phyloP scores from a whole-genome alignment of 345 rosid species.

The Eutrema heterophyllum region DNA sequence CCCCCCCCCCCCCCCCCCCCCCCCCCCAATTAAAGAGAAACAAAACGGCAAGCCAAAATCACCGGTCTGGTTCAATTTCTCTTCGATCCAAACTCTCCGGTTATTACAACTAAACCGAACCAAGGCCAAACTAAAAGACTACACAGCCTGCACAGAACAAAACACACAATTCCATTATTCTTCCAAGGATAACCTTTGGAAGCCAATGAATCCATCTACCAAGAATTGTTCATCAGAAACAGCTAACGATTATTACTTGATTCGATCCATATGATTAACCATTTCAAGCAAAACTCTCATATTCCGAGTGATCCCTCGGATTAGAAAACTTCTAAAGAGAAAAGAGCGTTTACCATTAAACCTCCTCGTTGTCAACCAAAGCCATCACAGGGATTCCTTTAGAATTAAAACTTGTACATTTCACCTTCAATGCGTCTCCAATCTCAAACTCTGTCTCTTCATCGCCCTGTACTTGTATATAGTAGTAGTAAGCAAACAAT shows the following conservation, averaged over 20 bases:
- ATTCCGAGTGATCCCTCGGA: background rate
- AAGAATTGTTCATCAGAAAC: background rate
- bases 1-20: background rate
- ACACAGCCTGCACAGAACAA: background rate
- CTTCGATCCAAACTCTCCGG: background rate
- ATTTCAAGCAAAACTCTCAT: conserved; percentile 6
- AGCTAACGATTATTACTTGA: background rate
- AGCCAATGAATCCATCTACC: conserved; percentile 3
- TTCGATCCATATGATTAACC: background rate
- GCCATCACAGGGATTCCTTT: conserved; percentile 82
- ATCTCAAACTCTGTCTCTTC: conserved; percentile 39
- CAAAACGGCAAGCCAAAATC: conserved; percentile 5
- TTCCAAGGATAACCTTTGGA: background rate
- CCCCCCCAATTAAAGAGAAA: background rate
- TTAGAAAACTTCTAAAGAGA: background rate
- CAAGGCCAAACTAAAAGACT: conserved; percentile 1
- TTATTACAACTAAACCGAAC: background rate
- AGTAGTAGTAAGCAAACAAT: background rate
- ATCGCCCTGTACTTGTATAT: conserved; percentile 37
- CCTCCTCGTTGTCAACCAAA: conserved; percentile 39
- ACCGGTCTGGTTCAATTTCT: background rate
- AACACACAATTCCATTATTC: background rate
- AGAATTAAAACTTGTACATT: conserved; percentile 65
- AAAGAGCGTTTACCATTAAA: conserved; percentile 3
- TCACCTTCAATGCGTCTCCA: conserved; percentile 59